A percentile compares a stretch with the other conserved stretches of the same genome.
Evolutionary conservation across 1,284 basidiomycete species (phyloP).

Genomic region (Clitocybe nebularis): DNA sequence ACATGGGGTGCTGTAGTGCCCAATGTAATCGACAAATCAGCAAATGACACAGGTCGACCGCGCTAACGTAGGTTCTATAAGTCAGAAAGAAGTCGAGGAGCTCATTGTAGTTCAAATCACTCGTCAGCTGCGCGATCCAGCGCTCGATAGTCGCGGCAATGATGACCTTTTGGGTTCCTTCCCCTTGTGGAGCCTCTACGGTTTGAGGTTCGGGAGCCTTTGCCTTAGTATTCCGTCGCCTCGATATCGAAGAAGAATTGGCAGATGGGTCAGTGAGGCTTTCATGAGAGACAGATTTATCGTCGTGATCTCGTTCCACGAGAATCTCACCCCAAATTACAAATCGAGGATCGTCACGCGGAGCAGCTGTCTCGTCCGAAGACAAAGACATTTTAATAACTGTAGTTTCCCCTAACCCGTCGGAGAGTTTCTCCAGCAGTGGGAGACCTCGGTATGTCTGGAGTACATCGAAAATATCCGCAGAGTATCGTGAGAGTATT

Average conservation of each 20-base stretch:
- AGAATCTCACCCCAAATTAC: constrained; percentile 79
- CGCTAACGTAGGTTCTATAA: constrained; percentile 76
- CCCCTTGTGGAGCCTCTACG: constrained; percentile 22
- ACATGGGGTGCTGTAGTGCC: constrained; percentile 61
- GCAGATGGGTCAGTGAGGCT: constrained; percentile 44
- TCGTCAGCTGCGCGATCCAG: constrained; percentile 86
- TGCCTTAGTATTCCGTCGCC: constrained; percentile 27
- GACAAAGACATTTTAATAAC: constrained; percentile 65
- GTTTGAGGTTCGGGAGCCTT: constrained; percentile 31
- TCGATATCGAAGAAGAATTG: constrained; percentile 32
- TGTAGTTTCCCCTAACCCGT: constrained; percentile 44
- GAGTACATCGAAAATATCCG: constrained; percentile 76
- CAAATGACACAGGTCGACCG: constrained; percentile 73
- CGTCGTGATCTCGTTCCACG: constrained; percentile 45
- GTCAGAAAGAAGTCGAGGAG: constrained; percentile 85
- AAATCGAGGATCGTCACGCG: constrained; percentile 81
- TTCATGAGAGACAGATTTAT: constrained; percentile 43
- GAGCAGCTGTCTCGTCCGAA: constrained; percentile 60
- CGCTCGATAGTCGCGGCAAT: constrained; percentile 86
- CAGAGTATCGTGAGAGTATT: constrained; percentile 61
- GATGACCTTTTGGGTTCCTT: constrained; percentile 47
- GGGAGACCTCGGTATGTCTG: constrained; percentile 77
- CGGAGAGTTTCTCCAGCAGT: constrained; percentile 56
- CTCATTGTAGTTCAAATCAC: constrained; percentile 78
- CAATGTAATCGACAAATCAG: constrained; percentile 84